Evolutionary conservation across 1,284 basidiomycete genomes (phyloP), one percentile per base, ranked within the genome.

Genomic region (Cutaneotrichosporon sp.): DNA sequence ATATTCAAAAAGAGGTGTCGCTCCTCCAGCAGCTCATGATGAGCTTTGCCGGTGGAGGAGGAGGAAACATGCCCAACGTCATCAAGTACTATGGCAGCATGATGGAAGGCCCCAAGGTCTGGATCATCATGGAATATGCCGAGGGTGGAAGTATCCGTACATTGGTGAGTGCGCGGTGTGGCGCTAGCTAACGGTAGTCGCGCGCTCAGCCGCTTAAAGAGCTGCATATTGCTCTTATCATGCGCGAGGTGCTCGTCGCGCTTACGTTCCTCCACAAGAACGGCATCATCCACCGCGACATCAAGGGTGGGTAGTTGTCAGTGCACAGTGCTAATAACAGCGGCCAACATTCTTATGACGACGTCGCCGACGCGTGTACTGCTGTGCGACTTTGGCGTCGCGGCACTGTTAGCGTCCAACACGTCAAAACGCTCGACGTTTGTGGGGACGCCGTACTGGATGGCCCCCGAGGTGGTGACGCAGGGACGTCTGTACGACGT

Each of bases 71-170:
- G 52, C 70, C 69, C 7, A 98, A 98, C 69, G 85, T 98, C 62
- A 96, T 91, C 39, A 85, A 88, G 63, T 99, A 98, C 77, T 97
- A 87, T 76, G 94, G 92, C 20, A 97, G 93, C 75, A 87, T 89
- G 77, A 82, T 97, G 69, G 88, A 94, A 69, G 92, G 92, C 0
- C 88, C 91, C 22, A 87, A 90, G 47, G 88, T 98, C 5, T 99
- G 96, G 92, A 98, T 98, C 63, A 90, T 88, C 37, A 98, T 99
- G 96, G 96, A 99, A 74, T 87, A 87, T 68, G 96, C 96, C 7
- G 86, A 91, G 60, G 96, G 94, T 4, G 96, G 96, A 9, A 96
- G 90, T 67, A 90, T 97, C 10, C 81, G 90, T 44, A 91, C 91
- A 0, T 79, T 98, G 61, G 80, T 82, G 62, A 67, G 78, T 69